phyloP scores from a whole-genome alignment of 352 stramenopile genomes.

The Phytophthora sansomeana region DNA sequence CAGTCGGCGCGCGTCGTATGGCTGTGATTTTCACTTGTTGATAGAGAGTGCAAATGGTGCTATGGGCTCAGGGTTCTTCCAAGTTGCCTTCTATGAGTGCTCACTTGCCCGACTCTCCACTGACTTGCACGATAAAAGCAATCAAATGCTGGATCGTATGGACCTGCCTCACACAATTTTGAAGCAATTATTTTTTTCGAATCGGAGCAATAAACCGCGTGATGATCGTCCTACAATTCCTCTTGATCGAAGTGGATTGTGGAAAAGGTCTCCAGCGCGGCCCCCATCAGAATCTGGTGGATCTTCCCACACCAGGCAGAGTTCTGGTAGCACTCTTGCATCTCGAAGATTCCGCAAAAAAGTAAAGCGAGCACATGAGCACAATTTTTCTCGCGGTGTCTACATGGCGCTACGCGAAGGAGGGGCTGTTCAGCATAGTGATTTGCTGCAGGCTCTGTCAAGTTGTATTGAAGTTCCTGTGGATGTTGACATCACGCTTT shows the following conservation, averaged over 20 bases:
- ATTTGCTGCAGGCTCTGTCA: constrained; percentile 87
- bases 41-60: constrained; percentile 63
- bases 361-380: constrained; percentile 85
- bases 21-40: constrained; percentile 81
- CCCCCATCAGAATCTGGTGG: constrained; percentile 21
- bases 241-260: constrained; percentile 28
- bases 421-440: constrained; percentile 78
- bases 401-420: constrained; percentile 85
- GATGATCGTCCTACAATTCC: constrained; percentile 37
- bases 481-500: constrained; percentile 88
- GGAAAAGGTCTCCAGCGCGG: constrained; percentile 30
- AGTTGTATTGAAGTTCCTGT: constrained; percentile 87
- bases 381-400: constrained; percentile 90
- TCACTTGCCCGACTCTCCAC: constrained; percentile 68
- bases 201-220: constrained; percentile 14
- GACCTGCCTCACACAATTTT: constrained; percentile 58
- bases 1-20: constrained; percentile 58
- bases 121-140: constrained; percentile 44
- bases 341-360: constrained; percentile 78
- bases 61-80: constrained; percentile 81
- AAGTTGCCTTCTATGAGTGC: constrained; percentile 90
- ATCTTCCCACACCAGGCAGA: constrained; percentile 20
- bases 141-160: constrained; percentile 31
- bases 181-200: constrained; percentile 66
- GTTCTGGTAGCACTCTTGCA: constrained; percentile 39